phyloP scores from a whole-genome alignment of 2,329 filamentous ascomycete genomes.

The Ploettnerulaceae sp. region DNA sequence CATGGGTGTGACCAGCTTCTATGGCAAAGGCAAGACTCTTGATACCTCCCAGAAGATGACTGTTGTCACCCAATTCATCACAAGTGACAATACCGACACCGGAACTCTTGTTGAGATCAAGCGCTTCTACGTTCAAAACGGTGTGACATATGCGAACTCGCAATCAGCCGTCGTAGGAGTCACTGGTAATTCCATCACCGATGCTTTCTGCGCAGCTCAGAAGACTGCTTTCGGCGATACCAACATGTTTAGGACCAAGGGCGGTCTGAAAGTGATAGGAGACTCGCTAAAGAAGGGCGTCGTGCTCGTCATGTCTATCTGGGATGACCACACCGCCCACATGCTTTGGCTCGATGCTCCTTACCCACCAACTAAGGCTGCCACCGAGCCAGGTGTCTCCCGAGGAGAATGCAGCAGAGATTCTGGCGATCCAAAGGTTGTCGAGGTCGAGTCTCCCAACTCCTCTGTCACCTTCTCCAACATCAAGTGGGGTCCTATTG shows the following conservation, averaged over 20 bases:
- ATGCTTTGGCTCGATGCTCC: conserved; percentile 74
- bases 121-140: conserved; percentile 53
- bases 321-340: conserved; percentile 53
- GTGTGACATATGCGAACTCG: conserved; percentile 48
- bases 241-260: conserved; percentile 48
- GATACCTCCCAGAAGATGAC: conserved; percentile 49
- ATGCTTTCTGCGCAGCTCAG: conserved; percentile 51
- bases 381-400: conserved; percentile 43
- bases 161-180: conserved; percentile 42
- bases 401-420: conserved; percentile 50
- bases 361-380: conserved; percentile 48
- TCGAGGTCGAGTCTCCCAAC: conserved; percentile 45
- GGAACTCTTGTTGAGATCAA: conserved; percentile 50
- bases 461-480: conserved; percentile 39
- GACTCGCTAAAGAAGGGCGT: conserved; percentile 49
- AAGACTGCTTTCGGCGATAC: conserved; percentile 53
- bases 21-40: conserved; percentile 47
- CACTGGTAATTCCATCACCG: conserved; percentile 49
- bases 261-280: conserved; percentile 52
- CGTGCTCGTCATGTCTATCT: conserved; percentile 61
- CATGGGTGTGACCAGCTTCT: conserved; percentile 52
- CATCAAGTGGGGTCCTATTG: conserved; percentile 34
- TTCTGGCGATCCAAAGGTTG: conserved; percentile 47
- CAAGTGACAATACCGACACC: conserved; percentile 42
- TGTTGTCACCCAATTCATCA: conserved; percentile 57